phyloP scores from a whole-genome alignment of 129 eudicot genomes.

The Mikania micrantha region DNA sequence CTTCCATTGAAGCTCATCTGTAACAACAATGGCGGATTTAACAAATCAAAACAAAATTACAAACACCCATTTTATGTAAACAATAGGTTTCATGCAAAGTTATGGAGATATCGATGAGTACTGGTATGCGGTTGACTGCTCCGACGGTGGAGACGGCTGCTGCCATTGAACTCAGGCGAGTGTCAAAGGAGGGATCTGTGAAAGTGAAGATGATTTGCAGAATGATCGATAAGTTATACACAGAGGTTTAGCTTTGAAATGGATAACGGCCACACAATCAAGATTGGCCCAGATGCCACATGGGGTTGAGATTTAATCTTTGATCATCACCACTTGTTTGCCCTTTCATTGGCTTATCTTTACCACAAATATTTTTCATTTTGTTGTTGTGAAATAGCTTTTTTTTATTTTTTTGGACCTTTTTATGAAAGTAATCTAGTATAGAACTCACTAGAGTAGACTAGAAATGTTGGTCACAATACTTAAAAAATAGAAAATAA shows the following conservation, averaged over 20 bases:
- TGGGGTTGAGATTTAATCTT: conserved; percentile 30
- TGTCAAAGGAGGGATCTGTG: neutral
- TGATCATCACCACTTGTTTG: conserved; percentile 23
- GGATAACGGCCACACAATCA: conserved; percentile 60
- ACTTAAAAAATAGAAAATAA: too few species aligned
- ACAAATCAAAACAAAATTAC: neutral
- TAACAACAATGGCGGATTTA: neutral
- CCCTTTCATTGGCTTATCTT: conserved; percentile 9
- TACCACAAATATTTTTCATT: conserved; percentile 22
- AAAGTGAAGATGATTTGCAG: conserved; percentile 1
- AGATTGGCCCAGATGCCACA: conserved; percentile 60
- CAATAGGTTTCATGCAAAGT: neutral
- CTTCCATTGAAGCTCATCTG: conserved; percentile 69
- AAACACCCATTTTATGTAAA: neutral
- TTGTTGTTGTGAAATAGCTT: conserved; percentile 7
- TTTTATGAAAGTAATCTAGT: too few species aligned
- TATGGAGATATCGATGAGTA: conserved; percentile 21
- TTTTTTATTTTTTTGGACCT: too few species aligned
- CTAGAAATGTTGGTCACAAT: too few species aligned
- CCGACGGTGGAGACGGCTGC: conserved; percentile 76
- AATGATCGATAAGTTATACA: conserved; percentile 19
- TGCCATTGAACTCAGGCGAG: conserved; percentile 43
- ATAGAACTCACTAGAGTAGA: too few species aligned
- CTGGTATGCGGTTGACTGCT: conserved; percentile 84
- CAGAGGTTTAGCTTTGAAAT: conserved; percentile 31